phyloP scores from a whole-genome alignment of 768 basidiomycete genomes.

The Kwoniella dendrophila region DNA sequence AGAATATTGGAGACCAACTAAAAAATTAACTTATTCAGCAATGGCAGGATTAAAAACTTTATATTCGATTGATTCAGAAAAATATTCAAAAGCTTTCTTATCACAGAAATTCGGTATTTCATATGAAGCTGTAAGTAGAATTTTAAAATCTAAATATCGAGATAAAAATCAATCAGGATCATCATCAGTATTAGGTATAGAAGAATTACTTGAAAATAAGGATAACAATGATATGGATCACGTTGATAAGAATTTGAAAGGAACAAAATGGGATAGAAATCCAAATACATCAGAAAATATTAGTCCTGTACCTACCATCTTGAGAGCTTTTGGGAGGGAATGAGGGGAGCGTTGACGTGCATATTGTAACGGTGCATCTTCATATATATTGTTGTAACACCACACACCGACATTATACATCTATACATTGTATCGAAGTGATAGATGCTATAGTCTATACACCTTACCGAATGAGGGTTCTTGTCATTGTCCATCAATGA shows the following conservation, averaged over 20 bases:
- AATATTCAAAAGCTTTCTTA: conserved; percentile 69
- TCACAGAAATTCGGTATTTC: conserved; percentile 76
- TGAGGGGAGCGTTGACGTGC: too few species aligned
- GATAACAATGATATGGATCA: not conserved
- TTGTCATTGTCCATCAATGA: too few species aligned
- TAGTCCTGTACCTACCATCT: conserved; percentile 39
- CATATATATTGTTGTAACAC: not conserved
- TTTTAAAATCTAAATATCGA: conserved; percentile 68
- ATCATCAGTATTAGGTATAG: not conserved
- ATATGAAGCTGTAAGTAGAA: conserved; percentile 76
- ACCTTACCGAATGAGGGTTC: too few species aligned
- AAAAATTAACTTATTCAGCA: conserved; percentile 76
- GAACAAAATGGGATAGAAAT: conserved; percentile 42
- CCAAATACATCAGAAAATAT: conserved; percentile 14
- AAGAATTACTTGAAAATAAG: not conserved
- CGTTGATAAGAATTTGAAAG: conserved; percentile 8
- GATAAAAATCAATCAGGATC: conserved; percentile 6
- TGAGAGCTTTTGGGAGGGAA: conserved; percentile 22
- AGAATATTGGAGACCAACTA: conserved; percentile 69
- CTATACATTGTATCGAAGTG: conserved; percentile 1
- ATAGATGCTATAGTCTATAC: not conserved
- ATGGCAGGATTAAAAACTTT: conserved; percentile 78
- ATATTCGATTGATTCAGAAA: conserved; percentile 66
- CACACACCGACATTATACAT: conserved; percentile 2
- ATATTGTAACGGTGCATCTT: too few species aligned